phyloP scores from a whole-genome alignment of 192 early-diverging fungal genomes.

The Gigaspora rosea region DNA sequence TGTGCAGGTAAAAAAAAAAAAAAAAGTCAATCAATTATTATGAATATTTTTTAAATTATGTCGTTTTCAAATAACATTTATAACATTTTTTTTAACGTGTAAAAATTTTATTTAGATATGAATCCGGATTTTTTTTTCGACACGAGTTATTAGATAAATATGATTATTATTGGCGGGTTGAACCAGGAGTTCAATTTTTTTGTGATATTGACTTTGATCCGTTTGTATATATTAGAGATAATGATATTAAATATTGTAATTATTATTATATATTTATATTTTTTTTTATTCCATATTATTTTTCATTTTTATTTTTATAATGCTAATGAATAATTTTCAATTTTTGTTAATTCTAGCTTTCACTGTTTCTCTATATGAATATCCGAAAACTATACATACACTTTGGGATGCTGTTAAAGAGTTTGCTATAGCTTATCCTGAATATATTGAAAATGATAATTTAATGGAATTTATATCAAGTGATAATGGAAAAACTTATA shows the following conservation, averaged over 20 bases:
- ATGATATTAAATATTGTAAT: slow-evolving; percentile 75
- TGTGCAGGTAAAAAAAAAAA: slow-evolving; percentile 65
- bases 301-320: neutral
- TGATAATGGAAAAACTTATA: slow-evolving; percentile 61
- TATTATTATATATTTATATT: neutral
- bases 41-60: neutral
- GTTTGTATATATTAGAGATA: slow-evolving; percentile 75
- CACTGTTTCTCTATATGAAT: slow-evolving; percentile 75
- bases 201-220: slow-evolving; percentile 87
- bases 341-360: slow-evolving; percentile 48
- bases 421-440: slow-evolving; percentile 52
- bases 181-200: slow-evolving; percentile 78
- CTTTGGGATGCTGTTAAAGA: slow-evolving; percentile 68
- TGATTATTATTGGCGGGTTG: slow-evolving; percentile 90
- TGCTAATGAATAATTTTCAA: neutral
- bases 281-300: neutral
- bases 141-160: slow-evolving; percentile 68
- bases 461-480: slow-evolving; percentile 57
- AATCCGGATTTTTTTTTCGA: slow-evolving; percentile 77
- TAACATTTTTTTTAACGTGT: neutral
- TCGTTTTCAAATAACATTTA: neutral
- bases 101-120: slow-evolving; percentile 42
- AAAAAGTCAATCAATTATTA: neutral
- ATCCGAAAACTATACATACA: slow-evolving; percentile 65
- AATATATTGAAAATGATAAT: slow-evolving; percentile 49